These are phyloP conservation scores for Cladosporium cucumerinum DNA, from an alignment of 2,329 filamentous ascomycete species.

Conservation along the genomic window DNA sequence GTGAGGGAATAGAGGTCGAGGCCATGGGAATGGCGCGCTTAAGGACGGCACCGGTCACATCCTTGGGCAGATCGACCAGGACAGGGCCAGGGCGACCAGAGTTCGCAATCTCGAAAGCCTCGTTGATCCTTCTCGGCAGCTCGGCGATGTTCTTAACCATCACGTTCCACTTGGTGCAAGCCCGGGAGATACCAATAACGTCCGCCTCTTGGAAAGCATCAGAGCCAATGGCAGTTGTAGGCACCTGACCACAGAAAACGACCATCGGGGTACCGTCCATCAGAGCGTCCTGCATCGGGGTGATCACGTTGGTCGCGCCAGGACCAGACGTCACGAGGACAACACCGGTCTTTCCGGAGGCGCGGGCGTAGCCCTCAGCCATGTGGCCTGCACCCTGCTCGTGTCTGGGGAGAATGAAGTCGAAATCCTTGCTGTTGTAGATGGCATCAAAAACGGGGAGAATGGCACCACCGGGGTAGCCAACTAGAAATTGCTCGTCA, in stretches of 20 bases:
- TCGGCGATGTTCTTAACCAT: constrained; percentile 97
- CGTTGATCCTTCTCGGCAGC: constrained; percentile 88
- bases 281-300: constrained; percentile 91
- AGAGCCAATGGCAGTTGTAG: constrained; percentile 83
- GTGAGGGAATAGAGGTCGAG: constrained; percentile 63
- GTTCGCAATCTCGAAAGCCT: constrained; percentile 96
- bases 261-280: constrained; percentile 95
- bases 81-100: constrained; percentile 91
- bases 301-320: constrained; percentile 93
- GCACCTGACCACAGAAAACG: constrained; percentile 92
- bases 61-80: constrained; percentile 92
- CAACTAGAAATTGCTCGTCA: constrained; percentile 38
- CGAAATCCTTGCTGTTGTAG: constrained; percentile 95
- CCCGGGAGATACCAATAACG: constrained; percentile 85
- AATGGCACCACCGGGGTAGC: constrained; percentile 91
- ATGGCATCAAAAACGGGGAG: constrained; percentile 98
- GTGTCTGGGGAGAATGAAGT: constrained; percentile 91
- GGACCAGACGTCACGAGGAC: constrained; percentile 96
- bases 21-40: constrained; percentile 75
- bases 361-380: constrained; percentile 94
- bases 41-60: constrained; percentile 84
- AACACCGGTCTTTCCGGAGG: constrained; percentile 88
- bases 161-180: constrained; percentile 98
- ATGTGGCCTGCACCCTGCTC: constrained; percentile 98
- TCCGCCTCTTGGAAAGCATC: constrained; percentile 98